Evolutionary conservation across 192 early-diverging fungal species (phyloP), one percentile per base, ranked within the genome.

Genomic region (Podila horticola): DNA sequence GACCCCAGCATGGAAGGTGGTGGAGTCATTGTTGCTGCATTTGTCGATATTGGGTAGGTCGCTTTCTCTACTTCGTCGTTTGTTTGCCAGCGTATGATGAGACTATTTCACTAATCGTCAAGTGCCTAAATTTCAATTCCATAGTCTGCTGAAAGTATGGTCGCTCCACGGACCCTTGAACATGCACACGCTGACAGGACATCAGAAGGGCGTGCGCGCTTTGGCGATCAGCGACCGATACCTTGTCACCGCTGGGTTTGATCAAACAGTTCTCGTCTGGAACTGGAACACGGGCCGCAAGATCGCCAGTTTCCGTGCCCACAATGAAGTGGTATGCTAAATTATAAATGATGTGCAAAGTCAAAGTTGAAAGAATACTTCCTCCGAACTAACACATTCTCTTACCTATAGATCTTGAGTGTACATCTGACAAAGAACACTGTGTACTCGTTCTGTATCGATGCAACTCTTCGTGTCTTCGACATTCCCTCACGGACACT

Each of bases 11-110:
- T 74, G 31, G 66, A 68, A 1, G 66, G 76, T 38, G 69, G 75
- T 2, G 76, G 76, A 22, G 66, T 79, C 3, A 67, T 74, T 31
- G 73, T 71, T 34, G 79, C 79, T 1, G 79, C 72, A 5, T 82
- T 82, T 82, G 69, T 70, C 20, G 79, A 82, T 62, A 74, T 71
- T 50, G 79, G 79, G 79, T 82, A 82, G 51, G 79, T 26, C 0
- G 41, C 22, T 30, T 30, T 4, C 48, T 1, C 20, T 0, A 11
- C 24, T 55, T 22, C 15, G 15, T 4, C 41, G 41, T 12, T 45
- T 45, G 13, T 1, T 34, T 45, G 2, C 15, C 13, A 0, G 41
- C 1, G 15, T n/a, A n/a, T 13, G 41, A 15, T 0, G 15, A 13
- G 2, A 45, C 15, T 11, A 12, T 15, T 1, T 15, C 41, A 45